A percentile compares a stretch with the other conserved stretches of the same genome.
Conservation (phyloP, 306 rosid genomes). For the Vigna hirtella region DNA sequence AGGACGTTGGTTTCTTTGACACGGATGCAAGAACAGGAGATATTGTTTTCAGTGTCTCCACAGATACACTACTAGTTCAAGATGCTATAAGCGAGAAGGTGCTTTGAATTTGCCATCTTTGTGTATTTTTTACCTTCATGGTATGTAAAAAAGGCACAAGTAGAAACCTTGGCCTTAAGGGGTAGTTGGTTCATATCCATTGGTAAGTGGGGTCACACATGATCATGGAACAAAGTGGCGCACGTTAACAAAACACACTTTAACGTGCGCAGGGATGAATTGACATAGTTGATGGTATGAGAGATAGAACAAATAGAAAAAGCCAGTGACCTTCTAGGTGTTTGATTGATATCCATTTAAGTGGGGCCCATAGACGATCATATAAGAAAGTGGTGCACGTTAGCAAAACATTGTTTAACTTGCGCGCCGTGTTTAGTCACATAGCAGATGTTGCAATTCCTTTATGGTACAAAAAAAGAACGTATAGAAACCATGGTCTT, state of each 20-base stretch:
- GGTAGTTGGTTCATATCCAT: slow-evolving; percentile 30
- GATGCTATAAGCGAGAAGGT: slow-evolving; percentile 99
- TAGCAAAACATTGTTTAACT: slow-evolving; percentile 28
- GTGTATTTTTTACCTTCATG: not conserved
- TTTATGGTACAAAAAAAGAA: not conserved
- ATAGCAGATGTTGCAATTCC: not conserved
- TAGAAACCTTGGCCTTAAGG: slow-evolving; percentile 19
- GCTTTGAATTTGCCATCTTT: slow-evolving; percentile 31
- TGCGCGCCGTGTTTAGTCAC: slow-evolving; percentile 36
- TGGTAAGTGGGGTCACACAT: slow-evolving; percentile 15
- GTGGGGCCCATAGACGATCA: not conserved
- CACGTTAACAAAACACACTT: slow-evolving; percentile 20
- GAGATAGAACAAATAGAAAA: not conserved
- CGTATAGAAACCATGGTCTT: not conserved
- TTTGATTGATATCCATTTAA: slow-evolving; percentile 4
- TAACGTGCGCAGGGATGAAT: slow-evolving; percentile 39
- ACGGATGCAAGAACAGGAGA: slow-evolving; percentile 99
- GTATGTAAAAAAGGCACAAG: not conserved
- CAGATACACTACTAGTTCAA: slow-evolving; percentile 96
- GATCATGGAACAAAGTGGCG: slow-evolving; percentile 1
- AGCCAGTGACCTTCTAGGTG: slow-evolving; percentile 5
- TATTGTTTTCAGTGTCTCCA: slow-evolving; percentile 94
- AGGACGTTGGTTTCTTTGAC: slow-evolving; percentile 97
- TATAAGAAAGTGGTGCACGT: slow-evolving; percentile 18
- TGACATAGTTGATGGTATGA: not conserved